Base-by-base conservation (phyloP, 1,284 basidiomycete species). In the Heliocybe sulcata region DNA sequence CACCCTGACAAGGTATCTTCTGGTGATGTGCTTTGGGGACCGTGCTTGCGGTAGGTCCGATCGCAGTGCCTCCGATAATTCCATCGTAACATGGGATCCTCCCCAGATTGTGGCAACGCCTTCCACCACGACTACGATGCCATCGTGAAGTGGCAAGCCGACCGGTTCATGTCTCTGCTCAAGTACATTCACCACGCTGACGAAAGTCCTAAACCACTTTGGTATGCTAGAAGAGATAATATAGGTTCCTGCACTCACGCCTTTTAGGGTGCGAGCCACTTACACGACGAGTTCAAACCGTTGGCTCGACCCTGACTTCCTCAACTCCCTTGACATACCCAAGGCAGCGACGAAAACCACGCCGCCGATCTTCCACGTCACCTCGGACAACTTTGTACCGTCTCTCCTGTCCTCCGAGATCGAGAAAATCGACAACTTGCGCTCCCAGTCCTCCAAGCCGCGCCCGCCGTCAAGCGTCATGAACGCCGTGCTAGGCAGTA, bases 51-150 rank as follows among this genome's bases (percentile, higher is more conserved):
- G 60, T 61, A 49, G 8, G 58, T 55, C 16, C 29, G 12, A 12
- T 12, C n/a, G n/a, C n/a, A n/a, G n/a, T n/a, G n/a, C n/a, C n/a
- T n/a, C 19, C 1, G 29, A n/a, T 45, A n/a, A 9, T 9, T 14
- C 12, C 50, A 27, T 52, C n/a, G n/a, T n/a, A n/a, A n/a, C n/a
- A n/a, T n/a, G n/a, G n/a, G n/a, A n/a, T n/a, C n/a, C n/a, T 29
- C 49, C 38, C 16, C 3, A 65, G 61, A 58, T 42, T 67, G 66
- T 49, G 65, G 63, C 20, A 67, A 64, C 53, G 61, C 57, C 42
- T 66, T 61, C 3, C 65, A 69, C 55, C 66, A 68, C 56, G 69
- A 71, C 55, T 71, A 66, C 56, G 66, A 63, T 35, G 58, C 63
- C 1, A 55, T 69, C 35, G 68, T 66, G 0, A 67, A 66, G 55